Evolutionary conservation across 2,329 filamentous ascomycete genomes (phyloP).

Genomic region (Verticillium albo-atrum): DNA sequence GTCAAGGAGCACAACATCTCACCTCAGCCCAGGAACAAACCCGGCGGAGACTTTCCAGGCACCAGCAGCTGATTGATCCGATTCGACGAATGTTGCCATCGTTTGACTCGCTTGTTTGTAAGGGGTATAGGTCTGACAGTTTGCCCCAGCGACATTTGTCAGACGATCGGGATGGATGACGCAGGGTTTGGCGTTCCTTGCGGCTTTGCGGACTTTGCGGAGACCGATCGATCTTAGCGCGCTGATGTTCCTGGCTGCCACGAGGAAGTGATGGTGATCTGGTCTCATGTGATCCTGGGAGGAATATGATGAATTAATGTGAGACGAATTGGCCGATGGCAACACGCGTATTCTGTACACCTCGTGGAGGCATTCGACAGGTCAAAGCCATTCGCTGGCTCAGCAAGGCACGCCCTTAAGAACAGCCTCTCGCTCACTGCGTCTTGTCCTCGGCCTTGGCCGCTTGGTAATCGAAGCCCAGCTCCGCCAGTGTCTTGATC

Average conservation of each 20-base stretch:
- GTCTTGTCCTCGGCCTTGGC: constrained; percentile 15
- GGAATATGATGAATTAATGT: too few species aligned
- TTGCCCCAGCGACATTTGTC: neutral
- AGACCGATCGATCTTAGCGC: too few species aligned
- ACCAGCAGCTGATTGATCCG: neutral
- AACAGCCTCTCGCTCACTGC: too few species aligned
- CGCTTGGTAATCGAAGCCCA: constrained; percentile 32
- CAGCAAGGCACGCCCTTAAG: too few species aligned
- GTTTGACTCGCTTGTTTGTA: neutral
- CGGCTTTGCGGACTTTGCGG: neutral
- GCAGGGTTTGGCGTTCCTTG: neutral
- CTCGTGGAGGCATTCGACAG: too few species aligned
- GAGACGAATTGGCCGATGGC: too few species aligned
- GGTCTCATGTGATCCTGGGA: too few species aligned
- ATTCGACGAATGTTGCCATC: neutral
- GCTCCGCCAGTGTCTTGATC: constrained; percentile 42
- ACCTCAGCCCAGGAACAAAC: neutral
- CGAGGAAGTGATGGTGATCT: too few species aligned
- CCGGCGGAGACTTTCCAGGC: neutral
- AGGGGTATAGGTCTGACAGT: neutral
- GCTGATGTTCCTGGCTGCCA: too few species aligned
- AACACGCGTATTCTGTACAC: too few species aligned
- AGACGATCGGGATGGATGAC: neutral
- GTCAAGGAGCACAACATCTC: neutral
- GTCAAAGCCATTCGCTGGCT: too few species aligned